These are phyloP conservation scores for Aspergillus avenaceus DNA, from an alignment of 495 filamentous ascomycete species.

Conservation along the genomic window DNA sequence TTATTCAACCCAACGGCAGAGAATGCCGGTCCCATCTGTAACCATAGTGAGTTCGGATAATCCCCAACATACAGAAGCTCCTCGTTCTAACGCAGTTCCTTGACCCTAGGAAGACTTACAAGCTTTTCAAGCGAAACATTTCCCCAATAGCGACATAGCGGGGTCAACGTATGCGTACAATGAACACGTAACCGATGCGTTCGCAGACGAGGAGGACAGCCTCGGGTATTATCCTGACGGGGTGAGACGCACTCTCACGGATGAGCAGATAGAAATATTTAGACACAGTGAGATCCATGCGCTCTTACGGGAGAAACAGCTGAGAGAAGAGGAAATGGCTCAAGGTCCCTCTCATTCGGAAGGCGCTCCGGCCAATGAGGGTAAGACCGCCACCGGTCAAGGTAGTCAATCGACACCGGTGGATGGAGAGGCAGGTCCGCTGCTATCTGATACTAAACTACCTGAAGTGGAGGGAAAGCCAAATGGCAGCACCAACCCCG, in stretches of 20 bases:
- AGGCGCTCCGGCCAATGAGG: background rate
- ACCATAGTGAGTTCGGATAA: constrained; percentile 43
- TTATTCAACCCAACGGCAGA: too few species aligned
- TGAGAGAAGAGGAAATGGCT: constrained; percentile 15
- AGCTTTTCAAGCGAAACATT: constrained; percentile 64
- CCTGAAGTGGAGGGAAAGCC: too few species aligned
- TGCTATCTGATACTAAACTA: background rate
- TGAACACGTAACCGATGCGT: constrained; percentile 24
- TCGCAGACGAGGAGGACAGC: constrained; percentile 44
- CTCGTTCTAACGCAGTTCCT: background rate
- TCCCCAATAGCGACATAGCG: constrained; percentile 35
- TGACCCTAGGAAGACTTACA: constrained; percentile 62
- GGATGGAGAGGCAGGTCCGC: background rate
- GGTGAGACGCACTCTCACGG: constrained; percentile 84
- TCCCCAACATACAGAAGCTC: background rate
- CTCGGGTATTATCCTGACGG: constrained; percentile 90
- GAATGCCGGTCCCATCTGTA: constrained; percentile 39
- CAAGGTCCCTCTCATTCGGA: background rate
- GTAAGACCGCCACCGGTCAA: too few species aligned
- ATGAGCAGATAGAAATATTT: constrained; percentile 88
- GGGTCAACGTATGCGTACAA: constrained; percentile 13
- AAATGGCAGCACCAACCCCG: background rate
- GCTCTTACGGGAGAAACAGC: constrained; percentile 54
- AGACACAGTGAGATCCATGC: constrained; percentile 81
- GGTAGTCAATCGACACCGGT: background rate